phyloP scores from a whole-genome alignment of 176 grass and related monocot genomes.

The Neostapfia colusana region DNA sequence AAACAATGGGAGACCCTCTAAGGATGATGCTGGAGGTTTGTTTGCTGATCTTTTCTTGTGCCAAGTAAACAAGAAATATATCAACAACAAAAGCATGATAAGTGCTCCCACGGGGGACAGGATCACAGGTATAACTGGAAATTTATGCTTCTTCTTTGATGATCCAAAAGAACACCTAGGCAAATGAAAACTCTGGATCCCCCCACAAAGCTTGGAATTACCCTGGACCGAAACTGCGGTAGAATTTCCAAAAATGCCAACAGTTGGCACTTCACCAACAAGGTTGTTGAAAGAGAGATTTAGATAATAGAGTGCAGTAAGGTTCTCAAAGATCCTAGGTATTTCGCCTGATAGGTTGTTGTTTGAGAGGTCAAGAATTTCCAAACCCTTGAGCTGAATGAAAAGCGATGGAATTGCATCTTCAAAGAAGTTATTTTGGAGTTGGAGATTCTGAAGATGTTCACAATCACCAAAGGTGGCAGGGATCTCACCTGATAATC shows the following conservation, averaged over 20 bases:
- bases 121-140: background rate
- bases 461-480: constrained; percentile 37
- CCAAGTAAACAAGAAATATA: background rate
- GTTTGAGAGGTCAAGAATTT: constrained; percentile 32
- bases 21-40: background rate
- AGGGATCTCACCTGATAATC: constrained; percentile 46
- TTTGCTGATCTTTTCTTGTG: background rate
- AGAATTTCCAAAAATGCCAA: constrained; percentile 36
- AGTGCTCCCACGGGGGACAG: background rate
- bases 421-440: constrained; percentile 43
- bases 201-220: constrained; percentile 48
- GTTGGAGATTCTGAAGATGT: constrained; percentile 27
- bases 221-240: constrained; percentile 39
- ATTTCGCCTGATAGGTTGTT: constrained; percentile 39
- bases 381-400: background rate
- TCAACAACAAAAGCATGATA: background rate
- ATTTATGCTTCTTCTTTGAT: background rate
- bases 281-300: constrained; percentile 44
- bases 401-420: constrained; percentile 14
- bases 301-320: constrained; percentile 14
- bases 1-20: background rate
- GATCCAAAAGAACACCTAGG: constrained; percentile 23
- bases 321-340: background rate
- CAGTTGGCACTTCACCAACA: constrained; percentile 38
- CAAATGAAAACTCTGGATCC: constrained; percentile 12